These are phyloP conservation scores for Asterochloris sp. DNA, from an alignment of 139 green algal species.

Conservation along the genomic window DNA sequence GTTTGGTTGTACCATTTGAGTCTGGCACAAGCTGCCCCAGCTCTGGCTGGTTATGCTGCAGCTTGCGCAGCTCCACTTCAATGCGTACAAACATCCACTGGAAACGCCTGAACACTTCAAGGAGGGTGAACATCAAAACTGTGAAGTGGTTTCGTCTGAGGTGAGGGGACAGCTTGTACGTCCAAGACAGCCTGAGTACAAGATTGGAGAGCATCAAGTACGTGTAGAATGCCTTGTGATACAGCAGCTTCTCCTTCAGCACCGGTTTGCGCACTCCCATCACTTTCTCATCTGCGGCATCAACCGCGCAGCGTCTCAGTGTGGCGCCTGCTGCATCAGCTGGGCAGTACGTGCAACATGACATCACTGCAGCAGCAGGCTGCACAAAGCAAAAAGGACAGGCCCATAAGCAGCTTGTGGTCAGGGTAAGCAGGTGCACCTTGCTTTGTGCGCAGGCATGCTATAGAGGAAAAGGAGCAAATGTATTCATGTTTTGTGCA, in stretches of 20 bases:
- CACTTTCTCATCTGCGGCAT: slow-evolving; percentile 22
- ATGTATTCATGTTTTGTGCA: not conserved
- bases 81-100: slow-evolving; percentile 91
- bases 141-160: slow-evolving; percentile 50
- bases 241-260: slow-evolving; percentile 43
- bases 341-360: not conserved
- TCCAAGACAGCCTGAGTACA: slow-evolving; percentile 78
- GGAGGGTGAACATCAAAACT: slow-evolving; percentile 56
- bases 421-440: not conserved
- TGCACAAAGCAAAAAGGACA: too few relatives aligned
- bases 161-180: slow-evolving; percentile 84
- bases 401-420: not conserved
- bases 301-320: not conserved
- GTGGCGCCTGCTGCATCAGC: not conserved
- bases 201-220: slow-evolving; percentile 77
- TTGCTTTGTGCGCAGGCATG: not conserved
- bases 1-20: not conserved
- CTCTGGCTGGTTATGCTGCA: slow-evolving; percentile 36
- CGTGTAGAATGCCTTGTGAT: slow-evolving; percentile 31
- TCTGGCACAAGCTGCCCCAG: slow-evolving; percentile 32
- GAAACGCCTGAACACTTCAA: slow-evolving; percentile 46
- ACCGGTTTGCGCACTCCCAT: slow-evolving; percentile 27
- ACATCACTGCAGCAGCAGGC: not conserved
- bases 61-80: slow-evolving; percentile 83
- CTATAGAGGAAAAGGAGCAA: not conserved